These are phyloP conservation scores for Colletotrichum horii DNA, from an alignment of 2,329 filamentous ascomycete species.

Conservation along the genomic window DNA sequence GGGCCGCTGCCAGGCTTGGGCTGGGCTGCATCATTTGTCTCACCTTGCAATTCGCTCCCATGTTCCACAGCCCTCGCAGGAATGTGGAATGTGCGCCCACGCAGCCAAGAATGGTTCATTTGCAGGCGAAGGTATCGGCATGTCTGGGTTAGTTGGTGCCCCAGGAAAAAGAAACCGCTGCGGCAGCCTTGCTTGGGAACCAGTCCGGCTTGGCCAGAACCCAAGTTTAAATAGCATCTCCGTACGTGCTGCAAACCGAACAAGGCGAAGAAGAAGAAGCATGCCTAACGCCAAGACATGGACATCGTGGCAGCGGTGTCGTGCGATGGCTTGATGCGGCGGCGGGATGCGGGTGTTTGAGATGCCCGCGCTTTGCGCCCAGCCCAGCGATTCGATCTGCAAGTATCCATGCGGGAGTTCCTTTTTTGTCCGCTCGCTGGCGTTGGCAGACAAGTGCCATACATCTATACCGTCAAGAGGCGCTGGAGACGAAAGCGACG, in stretches of 20 bases:
- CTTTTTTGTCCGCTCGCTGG: background rate
- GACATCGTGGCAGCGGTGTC: conserved; percentile 11
- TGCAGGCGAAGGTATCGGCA: background rate
- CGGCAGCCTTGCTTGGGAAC: background rate
- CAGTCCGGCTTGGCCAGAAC: background rate
- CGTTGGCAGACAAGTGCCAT: background rate
- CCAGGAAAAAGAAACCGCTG: background rate
- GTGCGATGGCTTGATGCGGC: background rate
- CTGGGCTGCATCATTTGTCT: conserved; percentile 19
- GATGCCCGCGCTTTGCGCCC: conserved; percentile 15
- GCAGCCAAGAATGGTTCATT: background rate
- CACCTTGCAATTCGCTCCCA: conserved; percentile 16
- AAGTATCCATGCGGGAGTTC: background rate
- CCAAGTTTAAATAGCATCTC: background rate
- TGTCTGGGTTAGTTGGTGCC: background rate
- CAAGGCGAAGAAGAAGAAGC: background rate
- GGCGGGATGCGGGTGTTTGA: conserved; percentile 12
- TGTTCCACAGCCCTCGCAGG: conserved; percentile 14
- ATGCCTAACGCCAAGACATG: conserved; percentile 1
- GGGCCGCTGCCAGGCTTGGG: conserved; percentile 14
- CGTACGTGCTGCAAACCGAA: background rate
- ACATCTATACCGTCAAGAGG: background rate
- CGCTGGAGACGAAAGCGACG: background rate
- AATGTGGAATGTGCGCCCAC: conserved; percentile 13
- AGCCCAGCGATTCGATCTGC: conserved; percentile 13